Conservation (phyloP, 2,329 filamentous ascomycete species). For the Fusarium sp. region DNA sequence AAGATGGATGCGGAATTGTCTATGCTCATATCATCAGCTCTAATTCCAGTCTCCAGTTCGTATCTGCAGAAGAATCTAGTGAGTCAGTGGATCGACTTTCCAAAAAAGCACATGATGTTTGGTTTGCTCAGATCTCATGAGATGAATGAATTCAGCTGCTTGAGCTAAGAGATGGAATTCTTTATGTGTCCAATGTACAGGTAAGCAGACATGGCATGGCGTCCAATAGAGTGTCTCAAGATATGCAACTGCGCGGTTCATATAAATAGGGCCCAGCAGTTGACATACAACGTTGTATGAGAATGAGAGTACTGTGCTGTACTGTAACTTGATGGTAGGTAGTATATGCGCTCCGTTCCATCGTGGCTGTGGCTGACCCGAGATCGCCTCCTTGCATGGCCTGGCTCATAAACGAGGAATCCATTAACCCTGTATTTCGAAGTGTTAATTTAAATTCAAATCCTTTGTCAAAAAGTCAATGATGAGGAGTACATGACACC, state of each 20-base stretch:
- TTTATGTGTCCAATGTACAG: neutral
- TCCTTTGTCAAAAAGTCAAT: neutral
- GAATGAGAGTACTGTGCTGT: neutral
- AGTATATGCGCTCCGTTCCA: conserved; percentile 12
- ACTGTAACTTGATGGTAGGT: neutral
- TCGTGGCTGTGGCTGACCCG: conserved; percentile 38
- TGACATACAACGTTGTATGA: conserved; percentile 33
- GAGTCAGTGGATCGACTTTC: conserved; percentile 5
- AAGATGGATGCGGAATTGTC: conserved; percentile 11
- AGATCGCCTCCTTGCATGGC: conserved; percentile 31
- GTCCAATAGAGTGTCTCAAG: conserved; percentile 3
- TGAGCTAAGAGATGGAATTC: neutral
- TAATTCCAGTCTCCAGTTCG: conserved; percentile 11
- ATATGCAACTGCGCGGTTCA: neutral
- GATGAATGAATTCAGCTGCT: conserved; percentile 2
- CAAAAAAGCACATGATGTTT: conserved; percentile 1
- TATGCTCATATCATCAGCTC: conserved; percentile 4
- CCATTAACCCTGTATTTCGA: neutral
- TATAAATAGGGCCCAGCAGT: neutral
- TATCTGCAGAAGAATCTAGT: conserved; percentile 22
- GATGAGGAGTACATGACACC: neutral
- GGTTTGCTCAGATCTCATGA: conserved; percentile 8
- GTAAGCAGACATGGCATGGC: conserved; percentile 9
- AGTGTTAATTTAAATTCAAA: neutral
- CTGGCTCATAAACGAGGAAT: neutral